phyloP scores from a whole-genome alignment of 768 basidiomycete genomes.

The Hygrocybe punicea region DNA sequence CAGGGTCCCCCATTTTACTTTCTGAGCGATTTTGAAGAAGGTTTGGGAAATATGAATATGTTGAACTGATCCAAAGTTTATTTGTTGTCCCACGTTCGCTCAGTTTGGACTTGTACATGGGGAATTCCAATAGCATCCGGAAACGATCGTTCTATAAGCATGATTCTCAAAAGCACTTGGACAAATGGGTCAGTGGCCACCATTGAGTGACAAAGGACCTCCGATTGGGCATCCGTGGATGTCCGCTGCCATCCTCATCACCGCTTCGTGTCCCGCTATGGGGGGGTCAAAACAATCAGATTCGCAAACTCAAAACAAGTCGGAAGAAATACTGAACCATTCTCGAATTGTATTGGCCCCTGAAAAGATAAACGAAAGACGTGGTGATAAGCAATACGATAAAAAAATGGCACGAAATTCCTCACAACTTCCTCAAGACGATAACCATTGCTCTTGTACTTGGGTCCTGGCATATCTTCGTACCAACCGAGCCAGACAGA shows the following conservation, averaged over 20 bases:
- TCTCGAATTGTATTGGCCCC: slow-evolving; percentile 40
- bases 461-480: slow-evolving; percentile 38
- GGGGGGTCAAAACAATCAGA: background rate
- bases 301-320: background rate
- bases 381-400: background rate
- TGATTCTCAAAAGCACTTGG: no score
- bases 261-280: slow-evolving; percentile 41
- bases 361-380: slow-evolving; percentile 8
- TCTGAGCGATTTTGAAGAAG: no score
- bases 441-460: slow-evolving; percentile 41
- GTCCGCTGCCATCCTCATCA: slow-evolving; percentile 41
- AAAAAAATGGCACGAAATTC: background rate
- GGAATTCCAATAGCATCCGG: no score
- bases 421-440: slow-evolving; percentile 43
- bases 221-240: slow-evolving; percentile 43
- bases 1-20: no score
- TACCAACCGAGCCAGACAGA: slow-evolving; percentile 34
- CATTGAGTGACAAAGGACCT: slow-evolving; percentile 25
- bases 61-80: no score
- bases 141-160: no score
- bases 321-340: slow-evolving; percentile 21
- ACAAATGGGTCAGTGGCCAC: background rate
- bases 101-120: no score
- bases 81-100: no score
- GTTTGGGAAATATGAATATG: no score